phyloP scores from a whole-genome alignment of 1,284 basidiomycete genomes.

The Puccinia polysora region DNA sequence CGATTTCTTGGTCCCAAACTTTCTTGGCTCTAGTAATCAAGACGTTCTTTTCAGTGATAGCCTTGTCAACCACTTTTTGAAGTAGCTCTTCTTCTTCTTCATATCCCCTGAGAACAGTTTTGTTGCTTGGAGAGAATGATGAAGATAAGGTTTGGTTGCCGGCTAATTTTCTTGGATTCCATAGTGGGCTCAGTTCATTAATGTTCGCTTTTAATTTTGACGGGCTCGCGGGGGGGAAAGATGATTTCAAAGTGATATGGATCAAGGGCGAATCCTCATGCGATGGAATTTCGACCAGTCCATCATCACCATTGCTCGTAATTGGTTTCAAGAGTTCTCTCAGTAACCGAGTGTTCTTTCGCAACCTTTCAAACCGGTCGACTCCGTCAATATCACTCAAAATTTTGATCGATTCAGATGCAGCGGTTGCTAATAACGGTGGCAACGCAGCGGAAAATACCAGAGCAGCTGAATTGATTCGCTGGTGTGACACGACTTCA shows the following conservation, averaged over 20 bases:
- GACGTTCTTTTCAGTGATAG: constrained; percentile 17
- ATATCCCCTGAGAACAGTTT: background rate
- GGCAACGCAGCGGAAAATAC: constrained; percentile 96
- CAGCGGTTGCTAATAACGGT: constrained; percentile 78
- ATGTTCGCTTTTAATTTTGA: no score
- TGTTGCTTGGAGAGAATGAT: background rate
- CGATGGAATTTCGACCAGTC: constrained; percentile 35
- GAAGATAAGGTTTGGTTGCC: constrained; percentile 11
- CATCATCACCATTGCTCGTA: constrained; percentile 16
- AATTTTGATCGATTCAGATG: constrained; percentile 75
- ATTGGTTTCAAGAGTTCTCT: constrained; percentile 22
- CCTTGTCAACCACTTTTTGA: constrained; percentile 29
- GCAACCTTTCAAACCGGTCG: constrained; percentile 36
- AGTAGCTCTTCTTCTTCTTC: constrained; percentile 42
- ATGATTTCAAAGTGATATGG: constrained; percentile 28
- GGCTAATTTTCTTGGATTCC: constrained; percentile 12
- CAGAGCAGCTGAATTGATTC: constrained; percentile 92
- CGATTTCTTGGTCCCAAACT: constrained; percentile 44
- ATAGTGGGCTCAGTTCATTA: constrained; percentile 4
- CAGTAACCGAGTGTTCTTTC: constrained; percentile 37
- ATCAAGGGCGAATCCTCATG: constrained; percentile 36
- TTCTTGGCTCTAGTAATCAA: constrained; percentile 40
- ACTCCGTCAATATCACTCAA: constrained; percentile 60
- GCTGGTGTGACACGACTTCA: constrained; percentile 84
- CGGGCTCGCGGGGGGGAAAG: background rate